These are phyloP conservation scores for Penicillium simplicissimum DNA, from an alignment of 495 filamentous ascomycete species.

Conservation along the genomic window DNA sequence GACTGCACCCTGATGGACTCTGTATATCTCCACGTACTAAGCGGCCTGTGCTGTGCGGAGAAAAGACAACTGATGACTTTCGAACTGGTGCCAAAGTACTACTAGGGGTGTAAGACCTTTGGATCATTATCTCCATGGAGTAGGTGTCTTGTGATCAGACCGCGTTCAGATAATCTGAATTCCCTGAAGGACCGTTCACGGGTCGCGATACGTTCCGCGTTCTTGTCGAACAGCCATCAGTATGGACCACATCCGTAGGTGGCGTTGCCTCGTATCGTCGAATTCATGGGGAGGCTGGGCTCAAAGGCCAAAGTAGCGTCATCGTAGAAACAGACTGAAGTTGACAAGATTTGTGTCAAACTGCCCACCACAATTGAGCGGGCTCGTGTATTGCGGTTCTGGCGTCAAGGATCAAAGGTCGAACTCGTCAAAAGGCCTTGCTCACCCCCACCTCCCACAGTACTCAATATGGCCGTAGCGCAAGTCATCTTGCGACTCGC, in stretches of 20 bases:
- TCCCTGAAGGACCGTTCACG: neutral
- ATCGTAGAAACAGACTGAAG: neutral
- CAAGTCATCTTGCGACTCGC: neutral
- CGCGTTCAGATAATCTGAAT: neutral
- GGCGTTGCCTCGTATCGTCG: neutral
- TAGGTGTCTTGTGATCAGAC: neutral
- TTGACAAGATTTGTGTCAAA: neutral
- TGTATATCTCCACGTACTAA: neutral
- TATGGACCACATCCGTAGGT: neutral
- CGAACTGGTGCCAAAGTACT: neutral
- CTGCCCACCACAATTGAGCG: neutral
- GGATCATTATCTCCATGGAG: neutral
- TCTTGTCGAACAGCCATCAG: neutral
- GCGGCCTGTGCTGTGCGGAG: neutral
- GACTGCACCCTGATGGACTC: neutral
- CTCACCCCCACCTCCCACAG: neutral
- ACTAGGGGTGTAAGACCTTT: neutral
- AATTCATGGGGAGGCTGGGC: neutral
- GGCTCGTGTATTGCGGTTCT: neutral
- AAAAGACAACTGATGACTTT: neutral
- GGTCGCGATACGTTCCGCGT: neutral
- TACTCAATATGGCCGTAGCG: neutral
- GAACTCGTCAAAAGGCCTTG: neutral
- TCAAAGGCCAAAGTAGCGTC: neutral
- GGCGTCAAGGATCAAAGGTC: neutral